These are phyloP conservation scores for Linnemannia elongata DNA, from an alignment of 192 early-diverging fungal species.

Conservation along the genomic window DNA sequence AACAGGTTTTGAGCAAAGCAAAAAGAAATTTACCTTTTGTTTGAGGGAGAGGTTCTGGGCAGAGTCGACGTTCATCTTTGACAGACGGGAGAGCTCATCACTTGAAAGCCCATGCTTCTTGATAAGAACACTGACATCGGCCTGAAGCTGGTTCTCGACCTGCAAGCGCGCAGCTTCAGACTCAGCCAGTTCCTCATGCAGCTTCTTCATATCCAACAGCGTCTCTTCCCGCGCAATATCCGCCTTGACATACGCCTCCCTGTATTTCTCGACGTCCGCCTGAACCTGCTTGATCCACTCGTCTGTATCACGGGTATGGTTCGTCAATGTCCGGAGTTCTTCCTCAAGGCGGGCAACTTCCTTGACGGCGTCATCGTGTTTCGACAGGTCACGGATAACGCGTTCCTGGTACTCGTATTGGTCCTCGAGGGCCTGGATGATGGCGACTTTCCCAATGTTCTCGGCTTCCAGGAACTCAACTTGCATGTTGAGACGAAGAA, in stretches of 20 bases:
- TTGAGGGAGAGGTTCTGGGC: conserved; percentile 45
- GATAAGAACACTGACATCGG: conserved; percentile 39
- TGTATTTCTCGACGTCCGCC: conserved; percentile 43
- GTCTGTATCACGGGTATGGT: conserved; percentile 34
- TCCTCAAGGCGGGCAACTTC: conserved; percentile 38
- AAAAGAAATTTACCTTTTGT: conserved; percentile 35
- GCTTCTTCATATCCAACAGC: conserved; percentile 51
- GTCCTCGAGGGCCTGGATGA: conserved; percentile 42
- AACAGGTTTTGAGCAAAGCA: not conserved
- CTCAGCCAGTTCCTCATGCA: conserved; percentile 52
- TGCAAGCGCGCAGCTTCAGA: conserved; percentile 31
- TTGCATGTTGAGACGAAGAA: conserved; percentile 25
- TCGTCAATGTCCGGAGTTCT: conserved; percentile 32
- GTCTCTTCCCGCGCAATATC: conserved; percentile 48
- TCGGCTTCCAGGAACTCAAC: conserved; percentile 52
- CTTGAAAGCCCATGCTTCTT: conserved; percentile 33
- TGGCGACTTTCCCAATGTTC: conserved; percentile 51
- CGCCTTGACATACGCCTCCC: conserved; percentile 49
- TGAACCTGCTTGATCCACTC: conserved; percentile 51
- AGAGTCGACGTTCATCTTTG: conserved; percentile 51
- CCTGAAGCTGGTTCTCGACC: conserved; percentile 43
- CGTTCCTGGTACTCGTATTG: conserved; percentile 53
- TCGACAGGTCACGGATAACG: conserved; percentile 46
- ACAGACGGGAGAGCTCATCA: conserved; percentile 39
- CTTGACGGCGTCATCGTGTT: conserved; percentile 45